A percentile compares a stretch with the other conserved stretches of the same genome.
Evolutionary conservation across 192 early-diverging fungal genomes (phyloP).

Genomic region (Coemansia sp.): DNA sequence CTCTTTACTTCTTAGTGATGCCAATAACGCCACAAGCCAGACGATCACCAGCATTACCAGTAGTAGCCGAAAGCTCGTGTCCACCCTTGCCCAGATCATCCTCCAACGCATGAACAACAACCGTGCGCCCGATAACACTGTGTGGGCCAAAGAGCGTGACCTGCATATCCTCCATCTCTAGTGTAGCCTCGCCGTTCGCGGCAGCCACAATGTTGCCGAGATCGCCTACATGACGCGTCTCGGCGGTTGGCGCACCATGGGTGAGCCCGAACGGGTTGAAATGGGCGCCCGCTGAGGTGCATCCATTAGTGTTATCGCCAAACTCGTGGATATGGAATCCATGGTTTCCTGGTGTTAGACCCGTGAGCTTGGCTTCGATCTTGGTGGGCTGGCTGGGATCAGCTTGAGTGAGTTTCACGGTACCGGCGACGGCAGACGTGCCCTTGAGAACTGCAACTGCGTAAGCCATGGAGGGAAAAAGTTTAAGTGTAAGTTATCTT

Average conservation of each 20-base stretch:
- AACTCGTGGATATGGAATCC: slow-evolving; percentile 88
- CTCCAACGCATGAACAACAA: slow-evolving; percentile 79
- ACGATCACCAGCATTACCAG: slow-evolving; percentile 87
- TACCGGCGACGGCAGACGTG: slow-evolving; percentile 68
- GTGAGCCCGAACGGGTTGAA: slow-evolving; percentile 77
- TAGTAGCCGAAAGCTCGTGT: slow-evolving; percentile 69
- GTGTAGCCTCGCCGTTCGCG: slow-evolving; percentile 56
- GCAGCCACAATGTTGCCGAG: slow-evolving; percentile 78
- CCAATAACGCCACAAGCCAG: slow-evolving; percentile 90
- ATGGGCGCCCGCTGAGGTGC: slow-evolving; percentile 83
- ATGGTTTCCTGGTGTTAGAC: slow-evolving; percentile 70
- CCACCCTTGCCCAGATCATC: slow-evolving; percentile 85
- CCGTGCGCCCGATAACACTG: slow-evolving; percentile 76
- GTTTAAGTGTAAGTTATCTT: not conserved
- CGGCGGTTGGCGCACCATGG: slow-evolving; percentile 74
- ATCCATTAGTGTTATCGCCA: slow-evolving; percentile 74
- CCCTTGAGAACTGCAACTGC: slow-evolving; percentile 79
- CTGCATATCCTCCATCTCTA: slow-evolving; percentile 59
- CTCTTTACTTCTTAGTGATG: slow-evolving; percentile 45
- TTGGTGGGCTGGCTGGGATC: slow-evolving; percentile 55
- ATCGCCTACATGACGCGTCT: slow-evolving; percentile 82
- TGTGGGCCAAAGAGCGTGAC: slow-evolving; percentile 73
- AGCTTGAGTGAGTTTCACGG: slow-evolving; percentile 70
- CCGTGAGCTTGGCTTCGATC: slow-evolving; percentile 60
- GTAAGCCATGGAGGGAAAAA: slow-evolving; percentile 65